A percentile compares a stretch with the other conserved stretches of the same genome.
Evolutionary conservation across 2,329 filamentous ascomycete genomes (phyloP).

Genomic region (Talaromyces sp.): DNA sequence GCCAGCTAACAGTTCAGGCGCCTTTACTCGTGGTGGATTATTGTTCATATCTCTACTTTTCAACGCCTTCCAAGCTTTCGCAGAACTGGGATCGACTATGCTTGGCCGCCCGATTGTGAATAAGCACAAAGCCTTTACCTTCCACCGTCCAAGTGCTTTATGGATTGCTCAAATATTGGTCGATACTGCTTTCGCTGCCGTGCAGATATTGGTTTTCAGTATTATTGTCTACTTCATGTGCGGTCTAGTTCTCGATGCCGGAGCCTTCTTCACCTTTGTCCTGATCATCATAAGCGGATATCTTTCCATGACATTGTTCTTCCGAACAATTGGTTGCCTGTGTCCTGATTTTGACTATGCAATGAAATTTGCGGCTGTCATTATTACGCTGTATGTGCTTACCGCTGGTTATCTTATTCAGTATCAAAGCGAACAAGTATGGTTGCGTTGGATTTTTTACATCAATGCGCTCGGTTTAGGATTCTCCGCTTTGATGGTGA

Average conservation of each 20-base stretch:
- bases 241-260: slow-evolving; percentile 61
- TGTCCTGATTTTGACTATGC: slow-evolving; percentile 81
- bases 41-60: slow-evolving; percentile 76
- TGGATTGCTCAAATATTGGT: slow-evolving; percentile 81
- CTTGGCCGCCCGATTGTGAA: slow-evolving; percentile 70
- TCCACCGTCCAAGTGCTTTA: slow-evolving; percentile 73
- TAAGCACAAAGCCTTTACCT: slow-evolving; percentile 78
- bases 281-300: slow-evolving; percentile 65
- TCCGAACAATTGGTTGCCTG: slow-evolving; percentile 67
- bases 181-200: slow-evolving; percentile 66
- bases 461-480: slow-evolving; percentile 68
- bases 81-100: slow-evolving; percentile 71
- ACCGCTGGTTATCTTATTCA: slow-evolving; percentile 82
- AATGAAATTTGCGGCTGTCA: slow-evolving; percentile 71
- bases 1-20: slow-evolving; percentile 58
- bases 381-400: slow-evolving; percentile 76
- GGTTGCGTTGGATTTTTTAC: slow-evolving; percentile 66
- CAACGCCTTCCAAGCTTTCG: slow-evolving; percentile 82
- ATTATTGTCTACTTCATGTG: slow-evolving; percentile 78
- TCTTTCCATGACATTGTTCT: slow-evolving; percentile 70
- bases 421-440: slow-evolving; percentile 67
- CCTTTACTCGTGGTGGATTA: slow-evolving; percentile 76
- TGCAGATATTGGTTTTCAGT: slow-evolving; percentile 66
- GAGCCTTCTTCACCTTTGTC: slow-evolving; percentile 73
- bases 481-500: slow-evolving; percentile 77